phyloP scores from a whole-genome alignment of 2,329 filamentous ascomycete genomes.

The Aureobasidium sp. region DNA sequence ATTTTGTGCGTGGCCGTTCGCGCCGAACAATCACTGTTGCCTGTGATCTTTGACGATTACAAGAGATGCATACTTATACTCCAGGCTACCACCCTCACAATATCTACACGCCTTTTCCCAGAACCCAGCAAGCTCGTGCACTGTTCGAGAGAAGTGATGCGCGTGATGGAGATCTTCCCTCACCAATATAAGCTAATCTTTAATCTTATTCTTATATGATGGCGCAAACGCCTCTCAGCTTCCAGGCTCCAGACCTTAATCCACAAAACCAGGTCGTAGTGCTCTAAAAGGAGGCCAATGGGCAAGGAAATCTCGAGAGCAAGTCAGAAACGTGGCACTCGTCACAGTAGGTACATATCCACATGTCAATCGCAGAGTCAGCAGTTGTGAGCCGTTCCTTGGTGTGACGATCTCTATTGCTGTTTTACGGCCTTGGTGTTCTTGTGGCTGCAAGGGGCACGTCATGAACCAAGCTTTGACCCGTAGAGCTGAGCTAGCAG shows the following conservation, averaged over 20 bases:
- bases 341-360: not conserved
- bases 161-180: slow-evolving; percentile 3
- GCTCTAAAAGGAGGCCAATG: not conserved
- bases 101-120: too few species aligned
- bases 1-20: not conserved
- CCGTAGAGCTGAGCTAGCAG: not conserved
- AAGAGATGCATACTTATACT: not conserved
- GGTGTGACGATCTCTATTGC: not conserved
- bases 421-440: not conserved
- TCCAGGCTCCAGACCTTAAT: not conserved
- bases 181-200: slow-evolving; percentile 3
- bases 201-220: slow-evolving; percentile 8
- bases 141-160: not conserved
- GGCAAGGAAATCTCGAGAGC: not conserved
- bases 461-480: slow-evolving; percentile 5
- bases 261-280: not conserved
- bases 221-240: not conserved
- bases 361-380: not conserved
- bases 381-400: not conserved
- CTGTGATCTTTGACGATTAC: too few species aligned
- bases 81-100: not conserved
- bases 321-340: not conserved
- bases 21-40: not conserved
- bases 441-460: not conserved
- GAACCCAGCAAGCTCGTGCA: not conserved